These are phyloP conservation scores for Blastocystis sp. DNA, from an alignment of 352 stramenopile species.

Conservation along the genomic window DNA sequence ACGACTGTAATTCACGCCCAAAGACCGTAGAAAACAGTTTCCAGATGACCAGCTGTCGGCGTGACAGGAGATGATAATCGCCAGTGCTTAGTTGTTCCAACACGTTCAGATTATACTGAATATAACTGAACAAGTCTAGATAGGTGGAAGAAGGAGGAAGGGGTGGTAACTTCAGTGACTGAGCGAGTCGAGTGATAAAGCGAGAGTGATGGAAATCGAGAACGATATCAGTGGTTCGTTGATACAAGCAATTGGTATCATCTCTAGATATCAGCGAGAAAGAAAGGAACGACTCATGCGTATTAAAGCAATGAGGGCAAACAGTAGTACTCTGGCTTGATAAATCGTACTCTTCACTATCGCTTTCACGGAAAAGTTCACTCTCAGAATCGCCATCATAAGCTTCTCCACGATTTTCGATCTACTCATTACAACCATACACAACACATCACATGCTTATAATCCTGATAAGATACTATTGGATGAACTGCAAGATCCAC, in stretches of 20 bases:
- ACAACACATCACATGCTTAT: neutral
- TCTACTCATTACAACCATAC: neutral
- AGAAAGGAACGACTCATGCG: neutral
- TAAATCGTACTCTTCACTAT: neutral
- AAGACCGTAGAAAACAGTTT: neutral
- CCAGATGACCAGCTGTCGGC: neutral
- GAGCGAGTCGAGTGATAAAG: neutral
- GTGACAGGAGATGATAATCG: neutral
- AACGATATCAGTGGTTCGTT: neutral
- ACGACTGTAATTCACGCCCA: neutral
- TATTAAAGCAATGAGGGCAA: neutral
- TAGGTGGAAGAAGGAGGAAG: neutral
- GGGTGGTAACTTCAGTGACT: neutral
- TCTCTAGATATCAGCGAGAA: neutral
- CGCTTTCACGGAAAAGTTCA: neutral
- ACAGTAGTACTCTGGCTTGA: neutral
- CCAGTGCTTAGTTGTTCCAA: neutral
- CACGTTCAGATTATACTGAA: neutral
- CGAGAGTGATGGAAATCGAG: neutral
- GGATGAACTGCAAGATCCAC: neutral
- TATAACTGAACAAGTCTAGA: neutral
- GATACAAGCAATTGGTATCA: neutral
- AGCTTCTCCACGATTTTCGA: neutral
- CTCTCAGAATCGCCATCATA: neutral
- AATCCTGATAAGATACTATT: neutral